Evolutionary conservation across 176 grass and related monocot species (phyloP).

Genomic region (Oropetium thomaeum): DNA sequence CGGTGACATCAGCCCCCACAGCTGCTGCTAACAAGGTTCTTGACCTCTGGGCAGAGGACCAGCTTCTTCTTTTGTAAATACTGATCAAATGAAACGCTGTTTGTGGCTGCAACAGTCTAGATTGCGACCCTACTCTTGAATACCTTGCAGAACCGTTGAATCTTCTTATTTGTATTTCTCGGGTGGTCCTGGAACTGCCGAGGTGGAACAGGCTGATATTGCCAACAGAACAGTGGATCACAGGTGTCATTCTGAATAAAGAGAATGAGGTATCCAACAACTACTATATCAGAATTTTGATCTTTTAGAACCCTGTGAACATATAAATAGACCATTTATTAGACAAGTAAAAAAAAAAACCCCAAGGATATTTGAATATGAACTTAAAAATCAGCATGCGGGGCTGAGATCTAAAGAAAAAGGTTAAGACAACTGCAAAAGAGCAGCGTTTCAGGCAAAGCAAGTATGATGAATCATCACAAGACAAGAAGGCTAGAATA

Average conservation of each 20-base stretch:
- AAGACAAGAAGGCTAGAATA: background rate
- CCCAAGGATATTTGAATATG: background rate
- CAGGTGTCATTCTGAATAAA: slow-evolving; percentile 66
- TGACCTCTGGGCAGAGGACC: slow-evolving; percentile 32
- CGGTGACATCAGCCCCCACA: slow-evolving; percentile 54
- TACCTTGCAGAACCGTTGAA: slow-evolving; percentile 44
- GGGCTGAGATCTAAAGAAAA: background rate
- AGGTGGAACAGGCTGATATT: slow-evolving; percentile 72
- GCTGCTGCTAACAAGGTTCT: slow-evolving; percentile 50
- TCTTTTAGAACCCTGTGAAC: slow-evolving; percentile 25
- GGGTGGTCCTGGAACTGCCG: slow-evolving; percentile 43
- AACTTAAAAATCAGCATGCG: background rate
- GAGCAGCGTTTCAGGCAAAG: background rate
- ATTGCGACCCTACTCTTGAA: slow-evolving; percentile 32
- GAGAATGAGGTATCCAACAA: background rate
- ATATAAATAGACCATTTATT: background rate
- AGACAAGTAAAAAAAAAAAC: background rate
- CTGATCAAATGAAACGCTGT: slow-evolving; percentile 53
- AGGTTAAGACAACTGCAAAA: background rate
- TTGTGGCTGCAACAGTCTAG: slow-evolving; percentile 45
- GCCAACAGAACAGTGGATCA: slow-evolving; percentile 68
- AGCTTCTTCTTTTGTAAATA: slow-evolving; percentile 46
- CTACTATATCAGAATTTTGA: slow-evolving; percentile 22
- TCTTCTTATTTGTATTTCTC: slow-evolving; percentile 53
- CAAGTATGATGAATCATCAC: background rate